phyloP scores from a whole-genome alignment of 208 protist species.

The Sergeia podlipaevii region DNA sequence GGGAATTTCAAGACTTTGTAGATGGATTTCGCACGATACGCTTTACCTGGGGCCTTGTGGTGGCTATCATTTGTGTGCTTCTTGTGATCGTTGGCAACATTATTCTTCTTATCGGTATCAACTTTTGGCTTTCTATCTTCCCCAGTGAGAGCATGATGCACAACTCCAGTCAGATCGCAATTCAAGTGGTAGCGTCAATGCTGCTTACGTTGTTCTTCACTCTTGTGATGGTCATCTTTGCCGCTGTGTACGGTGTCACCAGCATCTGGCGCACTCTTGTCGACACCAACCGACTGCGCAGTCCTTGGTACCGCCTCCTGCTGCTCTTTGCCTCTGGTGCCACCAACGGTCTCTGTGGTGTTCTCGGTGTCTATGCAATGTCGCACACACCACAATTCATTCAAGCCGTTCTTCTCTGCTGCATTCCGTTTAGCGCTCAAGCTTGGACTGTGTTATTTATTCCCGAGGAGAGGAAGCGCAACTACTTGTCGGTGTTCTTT shows the following conservation, averaged over 20 bases:
- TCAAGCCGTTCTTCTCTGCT: slow-evolving; percentile 70
- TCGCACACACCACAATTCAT: slow-evolving; percentile 74
- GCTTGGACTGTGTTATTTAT: slow-evolving; percentile 75
- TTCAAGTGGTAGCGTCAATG: slow-evolving; percentile 56
- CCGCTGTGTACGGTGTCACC: slow-evolving; percentile 26
- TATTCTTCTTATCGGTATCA: slow-evolving; percentile 62
- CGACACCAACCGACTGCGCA: slow-evolving; percentile 44
- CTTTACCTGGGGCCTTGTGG: slow-evolving; percentile 28
- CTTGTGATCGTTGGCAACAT: slow-evolving; percentile 76
- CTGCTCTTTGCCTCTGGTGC: slow-evolving; percentile 69
- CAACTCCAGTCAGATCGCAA: slow-evolving; percentile 64
- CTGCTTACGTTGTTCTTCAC: slow-evolving; percentile 55
- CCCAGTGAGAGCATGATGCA: slow-evolving; percentile 18
- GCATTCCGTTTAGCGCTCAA: slow-evolving; percentile 73
- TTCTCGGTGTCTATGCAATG: slow-evolving; percentile 62
- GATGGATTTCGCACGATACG: slow-evolving; percentile 31
- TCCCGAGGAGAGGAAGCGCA: slow-evolving; percentile 58
- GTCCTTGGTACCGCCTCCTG: slow-evolving; percentile 52
- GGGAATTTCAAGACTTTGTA: slow-evolving; percentile 19
- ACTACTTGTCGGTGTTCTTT: slow-evolving; percentile 69
- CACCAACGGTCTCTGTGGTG: slow-evolving; percentile 48
- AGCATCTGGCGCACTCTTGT: slow-evolving; percentile 47
- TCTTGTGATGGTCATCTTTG: slow-evolving; percentile 26
- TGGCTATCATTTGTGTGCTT: slow-evolving; percentile 63
- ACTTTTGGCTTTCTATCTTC: slow-evolving; percentile 73